These are phyloP conservation scores for Penicillium sp. DNA, from an alignment of 2,329 filamentous ascomycete species.

Conservation along the genomic window DNA sequence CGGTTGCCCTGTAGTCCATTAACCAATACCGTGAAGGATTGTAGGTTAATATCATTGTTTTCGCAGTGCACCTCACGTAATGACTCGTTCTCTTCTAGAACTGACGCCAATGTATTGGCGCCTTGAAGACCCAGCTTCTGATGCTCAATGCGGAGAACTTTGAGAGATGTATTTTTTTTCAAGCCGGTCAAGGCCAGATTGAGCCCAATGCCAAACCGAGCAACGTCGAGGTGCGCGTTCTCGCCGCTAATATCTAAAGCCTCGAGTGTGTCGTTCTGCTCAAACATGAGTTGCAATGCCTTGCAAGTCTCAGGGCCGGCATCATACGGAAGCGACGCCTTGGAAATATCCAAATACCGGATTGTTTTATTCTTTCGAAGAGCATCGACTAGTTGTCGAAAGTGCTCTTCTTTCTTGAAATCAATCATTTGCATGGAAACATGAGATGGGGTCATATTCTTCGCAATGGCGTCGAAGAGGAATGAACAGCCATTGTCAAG, in stretches of 20 bases:
- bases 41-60: conserved; percentile 71
- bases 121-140: conserved; percentile 70
- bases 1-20: conserved; percentile 68
- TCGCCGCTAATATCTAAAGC: conserved; percentile 72
- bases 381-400: conserved; percentile 63
- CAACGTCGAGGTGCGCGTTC: conserved; percentile 69
- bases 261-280: conserved; percentile 65
- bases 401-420: conserved; percentile 65
- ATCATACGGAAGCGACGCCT: conserved; percentile 68
- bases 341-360: conserved; percentile 67
- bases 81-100: conserved; percentile 64
- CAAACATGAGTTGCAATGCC: conserved; percentile 64
- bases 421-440: conserved; percentile 69
- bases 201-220: conserved; percentile 67
- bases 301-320: conserved; percentile 67
- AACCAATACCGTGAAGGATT: conserved; percentile 68
- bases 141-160: conserved; percentile 64
- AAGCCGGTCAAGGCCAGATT: conserved; percentile 66
- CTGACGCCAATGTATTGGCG: conserved; percentile 68
- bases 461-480: conserved; percentile 46
- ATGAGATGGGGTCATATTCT: conserved; percentile 61
- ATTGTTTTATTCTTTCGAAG: conserved; percentile 64
- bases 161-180: conserved; percentile 63
- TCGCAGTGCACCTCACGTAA: conserved; percentile 69
- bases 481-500: conserved; percentile 45